A percentile compares a stretch with the other conserved stretches of the same genome.
phyloP scores from a whole-genome alignment of 2,329 filamentous ascomycete species.

The Aspergillus pseudoterreus region DNA sequence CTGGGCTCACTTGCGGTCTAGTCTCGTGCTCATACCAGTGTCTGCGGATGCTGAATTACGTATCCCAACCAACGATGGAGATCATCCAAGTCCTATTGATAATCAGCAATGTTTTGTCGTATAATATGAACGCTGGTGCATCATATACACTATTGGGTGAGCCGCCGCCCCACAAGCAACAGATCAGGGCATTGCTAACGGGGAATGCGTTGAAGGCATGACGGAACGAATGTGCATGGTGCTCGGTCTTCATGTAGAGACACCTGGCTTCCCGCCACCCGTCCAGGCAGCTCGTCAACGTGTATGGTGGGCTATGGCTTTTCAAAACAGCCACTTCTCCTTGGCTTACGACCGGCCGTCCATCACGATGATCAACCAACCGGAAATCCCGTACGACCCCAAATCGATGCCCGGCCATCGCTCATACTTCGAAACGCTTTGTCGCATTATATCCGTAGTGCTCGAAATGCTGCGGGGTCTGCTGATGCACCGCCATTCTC shows the following conservation, averaged over 20 bases:
- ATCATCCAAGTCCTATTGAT: constrained; percentile 60
- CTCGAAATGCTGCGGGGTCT: constrained; percentile 56
- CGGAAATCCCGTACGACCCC: constrained; percentile 46
- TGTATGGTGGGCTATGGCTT: constrained; percentile 54
- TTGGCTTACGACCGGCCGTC: constrained; percentile 58
- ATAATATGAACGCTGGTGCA: constrained; percentile 63
- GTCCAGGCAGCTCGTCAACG: constrained; percentile 39
- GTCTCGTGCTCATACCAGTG: constrained; percentile 64
- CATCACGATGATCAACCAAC: constrained; percentile 49
- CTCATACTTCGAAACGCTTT: constrained; percentile 55
- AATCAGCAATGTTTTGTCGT: constrained; percentile 59
- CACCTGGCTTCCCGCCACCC: constrained; percentile 45
- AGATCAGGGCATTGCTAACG: constrained; percentile 2
- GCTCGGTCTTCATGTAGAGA: constrained; percentile 54
- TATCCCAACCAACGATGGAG: constrained; percentile 58
- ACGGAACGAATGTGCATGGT: constrained; percentile 51
- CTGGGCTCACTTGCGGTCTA: constrained; percentile 27
- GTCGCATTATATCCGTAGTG: constrained; percentile 48
- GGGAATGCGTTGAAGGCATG: constrained; percentile 20
- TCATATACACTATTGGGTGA: constrained; percentile 57
- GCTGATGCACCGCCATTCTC: constrained; percentile 44
- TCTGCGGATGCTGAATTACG: constrained; percentile 60
- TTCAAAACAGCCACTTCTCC: constrained; percentile 60
- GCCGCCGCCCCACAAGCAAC: constrained; percentile 25
- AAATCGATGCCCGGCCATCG: constrained; percentile 50